Evolutionary conservation across 257 asterid genomes (phyloP), one percentile per base, ranked within the genome.

Genomic region (Jacaranda mimosifolia): DNA sequence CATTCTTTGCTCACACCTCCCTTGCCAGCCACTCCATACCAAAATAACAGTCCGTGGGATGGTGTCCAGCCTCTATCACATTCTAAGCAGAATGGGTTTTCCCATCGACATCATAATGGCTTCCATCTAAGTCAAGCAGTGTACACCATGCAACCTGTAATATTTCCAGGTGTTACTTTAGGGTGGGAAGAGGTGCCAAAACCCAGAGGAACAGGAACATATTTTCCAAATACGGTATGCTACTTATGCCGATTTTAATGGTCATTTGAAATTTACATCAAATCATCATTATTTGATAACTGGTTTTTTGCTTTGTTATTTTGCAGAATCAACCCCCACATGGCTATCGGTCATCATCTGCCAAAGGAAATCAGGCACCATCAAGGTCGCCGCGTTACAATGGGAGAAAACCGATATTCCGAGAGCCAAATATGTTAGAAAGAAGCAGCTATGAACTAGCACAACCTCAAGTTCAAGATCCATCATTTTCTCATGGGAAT

Each of bases 161-260:
- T 85, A 4, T 6, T 87, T 15, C 93, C 90, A 35, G 81, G 85
- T 62, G 56, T 76, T 46, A 35, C 82, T 18, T 81, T 74, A 63
- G 90, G 87, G 73, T 81, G 88, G 85, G 97, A 93, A 63, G 98
- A 94, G 18, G 73, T 78, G 81, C 87, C 91, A 9, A 94, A 91
- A 77, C 91, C 90, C 19, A 88, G 97, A 69, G 98, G 97, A 65
- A 92, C 94, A 0, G 94, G 97, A 73, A 89, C 96, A 39, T 91
- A 91, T 86, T 88, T 92, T 63, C 97, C 98, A 15, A 88, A 82
- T 73, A 79, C 65, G 93, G 98, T 94, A 91, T 72, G 74, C 72
- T 63, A n/a, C 17, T 72, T 64, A 36, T 32, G 46, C 59, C 46
- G 38, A 48, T 46, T 39, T 72, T 42, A 10, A 17, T n/a, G 3